phyloP scores from a whole-genome alignment of 2,329 filamentous ascomycete species.

The Penicillium sp. region DNA sequence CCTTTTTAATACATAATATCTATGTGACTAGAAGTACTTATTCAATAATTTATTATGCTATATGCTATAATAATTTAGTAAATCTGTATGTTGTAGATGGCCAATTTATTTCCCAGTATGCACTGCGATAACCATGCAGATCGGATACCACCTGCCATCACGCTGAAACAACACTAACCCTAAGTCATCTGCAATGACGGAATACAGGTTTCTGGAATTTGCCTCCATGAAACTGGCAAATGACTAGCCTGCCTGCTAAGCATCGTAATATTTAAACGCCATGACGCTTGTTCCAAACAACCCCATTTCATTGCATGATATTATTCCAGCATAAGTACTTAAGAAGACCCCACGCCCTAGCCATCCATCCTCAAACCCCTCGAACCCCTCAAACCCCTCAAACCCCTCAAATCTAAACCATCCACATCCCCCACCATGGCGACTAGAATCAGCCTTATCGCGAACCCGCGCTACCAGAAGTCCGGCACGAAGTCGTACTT shows the following conservation, averaged over 20 bases:
- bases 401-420: constrained; percentile 15
- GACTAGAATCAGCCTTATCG: constrained; percentile 52
- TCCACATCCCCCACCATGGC: constrained; percentile 31
- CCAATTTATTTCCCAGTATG: no score
- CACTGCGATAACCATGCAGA: constrained; percentile 3
- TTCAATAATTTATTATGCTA: no score
- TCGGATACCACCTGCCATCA: constrained; percentile 10
- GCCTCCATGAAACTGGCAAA: not conserved
- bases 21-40: no score
- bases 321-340: not conserved
- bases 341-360: not conserved
- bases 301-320: not conserved
- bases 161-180: constrained; percentile 9
- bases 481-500: constrained; percentile 65
- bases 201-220: not conserved
- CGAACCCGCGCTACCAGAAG: constrained; percentile 60
- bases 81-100: no score
- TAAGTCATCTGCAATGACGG: constrained; percentile 4
- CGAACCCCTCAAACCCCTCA: constrained; percentile 14
- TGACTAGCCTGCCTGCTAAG: not conserved
- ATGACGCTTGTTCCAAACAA: not conserved
- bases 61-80: no score
- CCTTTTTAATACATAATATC: no score
- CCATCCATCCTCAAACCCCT: constrained; percentile 13
- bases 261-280: not conserved